These are phyloP conservation scores for Botrytis medusae DNA, from an alignment of 2,329 filamentous ascomycete species.

Conservation along the genomic window DNA sequence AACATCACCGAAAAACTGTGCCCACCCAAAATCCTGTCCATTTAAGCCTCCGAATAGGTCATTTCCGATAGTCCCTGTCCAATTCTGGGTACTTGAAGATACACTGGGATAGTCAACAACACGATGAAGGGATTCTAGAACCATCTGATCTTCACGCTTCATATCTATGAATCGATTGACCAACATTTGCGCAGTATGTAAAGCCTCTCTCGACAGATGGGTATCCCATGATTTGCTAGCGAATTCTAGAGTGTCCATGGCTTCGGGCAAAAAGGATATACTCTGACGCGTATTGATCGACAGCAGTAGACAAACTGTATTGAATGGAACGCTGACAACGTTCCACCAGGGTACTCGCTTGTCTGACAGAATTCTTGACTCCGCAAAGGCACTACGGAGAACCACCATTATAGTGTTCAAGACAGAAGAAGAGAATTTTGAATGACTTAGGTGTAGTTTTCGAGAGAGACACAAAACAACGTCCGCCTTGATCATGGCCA, in stretches of 20 bases:
- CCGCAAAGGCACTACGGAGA: constrained; percentile 29
- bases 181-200: constrained; percentile 32
- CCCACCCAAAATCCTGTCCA: constrained; percentile 11
- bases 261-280: constrained; percentile 26
- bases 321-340: constrained; percentile 30
- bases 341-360: constrained; percentile 32
- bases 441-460: constrained; percentile 22
- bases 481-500: constrained; percentile 27
- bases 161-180: constrained; percentile 28
- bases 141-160: constrained; percentile 23
- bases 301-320: constrained; percentile 30
- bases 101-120: constrained; percentile 18
- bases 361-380: constrained; percentile 22
- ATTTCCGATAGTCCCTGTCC: not conserved
- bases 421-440: constrained; percentile 8
- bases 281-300: constrained; percentile 28
- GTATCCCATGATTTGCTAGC: constrained; percentile 25
- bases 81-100: not conserved
- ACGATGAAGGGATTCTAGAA: constrained; percentile 28
- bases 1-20: constrained; percentile 11
- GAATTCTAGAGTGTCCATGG: constrained; percentile 28
- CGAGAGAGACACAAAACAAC: constrained; percentile 29
- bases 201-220: constrained; percentile 30
- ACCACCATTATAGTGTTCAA: constrained; percentile 21
- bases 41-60: constrained; percentile 6